phyloP scores from a whole-genome alignment of 257 asterid species.

The Solanum chmielewskii region DNA sequence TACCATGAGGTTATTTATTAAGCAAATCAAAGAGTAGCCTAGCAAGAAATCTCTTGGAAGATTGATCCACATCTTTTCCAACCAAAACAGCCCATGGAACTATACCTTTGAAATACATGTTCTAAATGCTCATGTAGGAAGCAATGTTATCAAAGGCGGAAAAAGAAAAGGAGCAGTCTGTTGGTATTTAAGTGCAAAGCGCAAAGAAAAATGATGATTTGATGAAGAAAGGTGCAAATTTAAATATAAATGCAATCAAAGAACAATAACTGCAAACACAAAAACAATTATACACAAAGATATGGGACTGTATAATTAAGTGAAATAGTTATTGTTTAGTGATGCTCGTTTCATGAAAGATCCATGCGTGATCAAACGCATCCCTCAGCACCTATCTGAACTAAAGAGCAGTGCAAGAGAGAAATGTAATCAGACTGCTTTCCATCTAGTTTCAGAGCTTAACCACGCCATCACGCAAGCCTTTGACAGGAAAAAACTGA shows the following conservation, averaged over 20 bases:
- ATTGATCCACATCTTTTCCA: background rate
- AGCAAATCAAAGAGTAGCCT: background rate
- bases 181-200: background rate
- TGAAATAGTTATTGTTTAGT: background rate
- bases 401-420: background rate
- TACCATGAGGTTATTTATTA: background rate
- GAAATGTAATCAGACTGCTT: background rate
- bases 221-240: background rate
- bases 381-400: background rate
- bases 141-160: background rate
- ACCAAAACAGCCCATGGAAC: background rate
- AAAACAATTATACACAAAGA: background rate
- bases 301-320: background rate
- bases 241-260: background rate
- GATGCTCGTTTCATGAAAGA: background rate
- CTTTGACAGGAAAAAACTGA: background rate
- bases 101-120: background rate
- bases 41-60: background rate
- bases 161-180: background rate
- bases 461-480: background rate
- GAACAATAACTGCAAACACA: background rate
- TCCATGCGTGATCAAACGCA: background rate
- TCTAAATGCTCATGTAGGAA: background rate
- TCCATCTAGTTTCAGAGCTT: background rate
- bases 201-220: background rate